Base-by-base conservation (phyloP, 2,329 filamentous ascomycete species). In the Stagonosporopsis chrysanthemi region DNA sequence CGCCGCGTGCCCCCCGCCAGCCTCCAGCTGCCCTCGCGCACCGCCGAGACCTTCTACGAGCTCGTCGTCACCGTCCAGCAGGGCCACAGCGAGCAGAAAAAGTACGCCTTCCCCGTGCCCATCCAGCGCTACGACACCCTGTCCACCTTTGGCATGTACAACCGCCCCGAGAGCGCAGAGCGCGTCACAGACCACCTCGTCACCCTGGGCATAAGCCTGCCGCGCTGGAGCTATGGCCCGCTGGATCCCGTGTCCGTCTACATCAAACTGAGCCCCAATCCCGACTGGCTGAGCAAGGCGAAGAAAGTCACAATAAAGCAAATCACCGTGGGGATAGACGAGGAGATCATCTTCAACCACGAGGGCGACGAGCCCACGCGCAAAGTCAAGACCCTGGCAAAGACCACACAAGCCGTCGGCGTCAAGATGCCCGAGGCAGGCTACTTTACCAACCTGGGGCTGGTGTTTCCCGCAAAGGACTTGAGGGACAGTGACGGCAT, bases 81-180 rank as follows among this genome's bases (percentile, higher is more conserved):
- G 77, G 92, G 93, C 3, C 88, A 90, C 67, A 87, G 87, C 68
- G 87, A 91, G 60, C 92, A 97, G 78, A 92, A 91, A 78, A 96
- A 96, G 78, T 95, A 96, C 77, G 83, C 88, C 4, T 97, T 97
- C 67, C 91, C 95, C 1, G 90, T 98, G 36, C 94, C 94, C 1
- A 86, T 99, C 67, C 88, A 91, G 65, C 86, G 95, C 73, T 99
- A 98, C 80, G 95, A 99, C 77, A 99, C 94, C 1, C 82, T 99
- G 45, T 97, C 93, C 39, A 98, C 95, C 1, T 99, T 99, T 79
- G 95, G 95, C 78, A 98, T 98, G 95, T 99, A 98, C 82, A 98
- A 98, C 79, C 89, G 92, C 52, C 94, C 93, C 15, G 94, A 97
- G 77, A 90, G 90, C 57, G 91, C 92, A 53, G 90, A 96, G 69